Base-by-base conservation (phyloP, 2,329 filamentous ascomycete genomes). In the Alternaria dauci region DNA sequence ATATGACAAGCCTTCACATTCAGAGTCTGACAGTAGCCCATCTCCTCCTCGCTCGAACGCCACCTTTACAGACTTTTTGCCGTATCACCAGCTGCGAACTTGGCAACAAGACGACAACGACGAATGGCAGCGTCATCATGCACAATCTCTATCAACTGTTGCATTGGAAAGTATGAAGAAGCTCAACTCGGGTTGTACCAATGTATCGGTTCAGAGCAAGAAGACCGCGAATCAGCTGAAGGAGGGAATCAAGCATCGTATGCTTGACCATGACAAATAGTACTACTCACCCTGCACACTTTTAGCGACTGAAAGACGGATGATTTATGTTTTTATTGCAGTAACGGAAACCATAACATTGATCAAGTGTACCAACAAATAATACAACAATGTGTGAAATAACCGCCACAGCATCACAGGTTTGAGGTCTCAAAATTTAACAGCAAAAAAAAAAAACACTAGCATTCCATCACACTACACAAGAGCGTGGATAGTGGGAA, bases 91-190 rank as follows among this genome's bases (percentile, higher is more conserved):
- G 5, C 5, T 55, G 11, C 11, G 34, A 30, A 55, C 57, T 2
- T 55, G 57, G 57, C 51, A 59, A 2, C 18, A 50, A 23, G 43
- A 50, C n/a, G 57, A 59, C 5, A 43, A 51, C 4, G 30, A 54
- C 18, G 43, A 43, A 2, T 51, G 38, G 32, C 42, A 55, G 32
- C 9, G 36, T 23, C 34, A n/a, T 11, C 16, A 23, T 26, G 25
- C 32, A 6, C 50, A 30, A 30, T 52, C 50, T 11, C 6, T 54
- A 4, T 54, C 52, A 5, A 30, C 41, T 43, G 20, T 50, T 26
- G 46, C 30, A 14, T 34, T 26, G 8, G 32, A 36, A 5, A 9
- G 46, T 11, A 50, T 50, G 14, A 25, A 26, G 8, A 38, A 26
- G 11, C 8, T 50, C 14, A 36, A 25, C 16, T 23, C 34, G 12